Base-by-base conservation (phyloP, 805 yeast genomes). In the Millerozyma miso region DNA sequence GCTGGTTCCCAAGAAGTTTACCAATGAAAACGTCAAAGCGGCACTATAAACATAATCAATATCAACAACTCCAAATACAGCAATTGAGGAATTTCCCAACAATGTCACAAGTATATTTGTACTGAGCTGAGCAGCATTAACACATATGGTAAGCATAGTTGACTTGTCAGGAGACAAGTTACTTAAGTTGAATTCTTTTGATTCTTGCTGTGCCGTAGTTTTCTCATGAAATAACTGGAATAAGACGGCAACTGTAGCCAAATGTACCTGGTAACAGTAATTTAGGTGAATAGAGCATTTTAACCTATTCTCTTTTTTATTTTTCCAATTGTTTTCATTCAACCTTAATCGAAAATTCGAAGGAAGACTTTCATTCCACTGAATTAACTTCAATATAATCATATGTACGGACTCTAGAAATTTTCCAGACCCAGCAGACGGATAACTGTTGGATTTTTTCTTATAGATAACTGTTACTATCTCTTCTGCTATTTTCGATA, bases 401-500 rank as follows among this genome's bases (percentile, higher is more conserved):
- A 36, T 16, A 8, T 10, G 16, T 8, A 36, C 39, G 5, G 39
- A 17, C 19, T 19, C 31, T 26, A 36, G 23, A 5, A 36, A 23
- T 36, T 23, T 26, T 4, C 20, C 39, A 6, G 18, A 23, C 29
- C 29, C 29, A 23, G 29, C 6, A 23, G 29, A 23, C 10, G 29
- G 10, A 10, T 23, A 23, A 23, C 10, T 23, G 10, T 23, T 23
- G 29, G 29, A 23, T 23, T 23, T 23, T 36, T 19, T 36, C 29
- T 8, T 19, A 10, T 36, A 36, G 4, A 36, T 23, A 10, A 36
- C 18, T 4, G 19, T 17, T 23, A 36, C 39, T 8, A 36, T 36
- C 19, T 36, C 39, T 36, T 36, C 39, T 19, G 39, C 39, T 36
- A 36, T 36, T 36, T 36, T 36, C 7, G 39, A 20, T 12, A 36